Evolutionary conservation across 768 basidiomycete species (phyloP).

Genomic region (Gymnopilus junonius): DNA sequence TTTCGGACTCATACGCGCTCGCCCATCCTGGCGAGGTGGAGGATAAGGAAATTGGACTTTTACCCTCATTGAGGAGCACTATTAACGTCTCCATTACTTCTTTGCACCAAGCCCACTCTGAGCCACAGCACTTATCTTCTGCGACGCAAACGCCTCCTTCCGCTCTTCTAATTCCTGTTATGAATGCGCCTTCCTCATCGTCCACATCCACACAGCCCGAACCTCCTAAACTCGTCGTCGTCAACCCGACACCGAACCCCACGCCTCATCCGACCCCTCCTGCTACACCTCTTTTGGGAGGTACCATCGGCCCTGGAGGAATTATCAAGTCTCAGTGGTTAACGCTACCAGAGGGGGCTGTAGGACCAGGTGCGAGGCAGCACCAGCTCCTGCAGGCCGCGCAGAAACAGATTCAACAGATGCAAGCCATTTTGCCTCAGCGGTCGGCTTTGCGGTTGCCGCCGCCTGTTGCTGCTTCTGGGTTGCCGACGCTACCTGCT

Average conservation of each 20-base stretch:
- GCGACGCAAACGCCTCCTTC: not conserved
- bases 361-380: slow-evolving; percentile 2
- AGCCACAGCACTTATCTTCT: not conserved
- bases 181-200: not conserved
- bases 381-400: slow-evolving; percentile 1
- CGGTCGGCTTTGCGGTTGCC: slow-evolving; percentile 1
- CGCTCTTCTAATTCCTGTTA: not conserved
- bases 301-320: slow-evolving; percentile 13
- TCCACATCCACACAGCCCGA: not conserved
- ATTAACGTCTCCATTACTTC: not conserved
- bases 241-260: slow-evolving; percentile 78
- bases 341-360: slow-evolving; percentile 12
- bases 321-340: slow-evolving; percentile 19
- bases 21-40: slow-evolving; percentile 23
- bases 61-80: slow-evolving; percentile 9
- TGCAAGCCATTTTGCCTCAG: not conserved
- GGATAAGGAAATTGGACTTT: slow-evolving; percentile 10
- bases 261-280: slow-evolving; percentile 83
- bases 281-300: slow-evolving; percentile 56
- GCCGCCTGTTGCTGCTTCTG: not conserved
- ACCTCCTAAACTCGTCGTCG: slow-evolving; percentile 62
- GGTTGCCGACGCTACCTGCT: not conserved
- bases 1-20: slow-evolving; percentile 19
- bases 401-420: slow-evolving; percentile 4
- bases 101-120: not conserved